Conservation (phyloP, 345 rosid genomes). For the Citrus trifoliata region DNA sequence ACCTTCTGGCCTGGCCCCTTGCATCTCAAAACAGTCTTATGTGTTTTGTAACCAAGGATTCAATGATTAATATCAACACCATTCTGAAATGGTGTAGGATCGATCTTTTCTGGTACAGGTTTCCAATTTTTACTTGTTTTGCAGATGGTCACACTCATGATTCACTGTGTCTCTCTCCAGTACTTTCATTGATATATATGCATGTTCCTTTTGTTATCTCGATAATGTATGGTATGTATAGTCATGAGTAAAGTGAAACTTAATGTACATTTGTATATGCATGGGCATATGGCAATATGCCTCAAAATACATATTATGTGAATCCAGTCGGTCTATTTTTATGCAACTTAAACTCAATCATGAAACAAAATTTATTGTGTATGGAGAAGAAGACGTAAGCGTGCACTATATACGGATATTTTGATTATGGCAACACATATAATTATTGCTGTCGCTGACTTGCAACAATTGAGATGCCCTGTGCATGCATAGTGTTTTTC, state of each 20-base stretch:
- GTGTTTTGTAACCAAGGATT: not conserved
- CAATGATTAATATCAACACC: conserved; percentile 3
- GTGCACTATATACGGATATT: not conserved
- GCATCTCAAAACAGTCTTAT: not conserved
- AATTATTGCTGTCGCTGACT: conserved; percentile 24
- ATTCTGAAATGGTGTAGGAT: not conserved
- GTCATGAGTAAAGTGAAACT: no score
- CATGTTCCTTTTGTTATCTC: no score
- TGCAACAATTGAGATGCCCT: not conserved
- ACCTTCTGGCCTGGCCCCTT: not conserved
- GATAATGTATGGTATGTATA: no score
- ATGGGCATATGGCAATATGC: no score
- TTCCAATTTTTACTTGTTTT: not conserved
- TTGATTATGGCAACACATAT: conserved; percentile 6
- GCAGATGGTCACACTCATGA: not conserved
- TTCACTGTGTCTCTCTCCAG: not conserved
- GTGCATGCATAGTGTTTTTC: not conserved
- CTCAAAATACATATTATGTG: no score
- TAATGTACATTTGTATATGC: no score
- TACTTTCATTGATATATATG: no score
- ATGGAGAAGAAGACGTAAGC: conserved; percentile 12
- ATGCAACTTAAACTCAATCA: not conserved
- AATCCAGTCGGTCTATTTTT: no score
- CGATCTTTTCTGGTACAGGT: not conserved
- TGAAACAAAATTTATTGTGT: not conserved